A percentile compares a stretch with the other conserved stretches of the same genome.
Conservation (phyloP, 345 rosid genomes). For the Bruguiera sexangula region DNA sequence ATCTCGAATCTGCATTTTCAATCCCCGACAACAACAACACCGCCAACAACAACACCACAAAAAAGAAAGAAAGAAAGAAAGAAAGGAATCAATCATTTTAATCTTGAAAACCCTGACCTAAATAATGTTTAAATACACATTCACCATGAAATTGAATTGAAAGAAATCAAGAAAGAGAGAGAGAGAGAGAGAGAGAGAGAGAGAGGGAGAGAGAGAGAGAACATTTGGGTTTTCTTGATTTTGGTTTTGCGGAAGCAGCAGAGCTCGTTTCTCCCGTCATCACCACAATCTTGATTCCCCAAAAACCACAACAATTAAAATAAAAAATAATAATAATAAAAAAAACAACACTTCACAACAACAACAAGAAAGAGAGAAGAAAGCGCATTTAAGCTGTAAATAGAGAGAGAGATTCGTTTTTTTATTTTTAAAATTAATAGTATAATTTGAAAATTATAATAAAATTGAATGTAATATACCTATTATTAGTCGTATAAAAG, state of each 20-base stretch:
- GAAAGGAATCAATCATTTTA: not conserved
- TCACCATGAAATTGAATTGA: not conserved
- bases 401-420: too few species aligned
- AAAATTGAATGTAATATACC: too few species aligned
- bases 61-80: not conserved
- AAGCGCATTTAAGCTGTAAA: too few species aligned
- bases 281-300: not conserved
- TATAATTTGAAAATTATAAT: too few species aligned
- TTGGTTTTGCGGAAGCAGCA: conserved; percentile 10
- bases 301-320: too few species aligned
- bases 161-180: not conserved
- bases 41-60: not conserved
- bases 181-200: not conserved
- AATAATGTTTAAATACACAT: not conserved
- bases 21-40: too few species aligned
- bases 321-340: too few species aligned
- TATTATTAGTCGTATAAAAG: too few species aligned
- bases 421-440: too few species aligned
- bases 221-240: conserved; percentile 24
- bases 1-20: conserved; percentile 29
- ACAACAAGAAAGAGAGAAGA: too few species aligned
- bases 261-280: conserved; percentile 18
- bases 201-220: not conserved
- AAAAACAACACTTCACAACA: too few species aligned
- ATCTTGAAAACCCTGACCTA: not conserved